Percentiles rank a stretch among this genome's conserved stretches.
phyloP scores from a whole-genome alignment of 768 basidiomycete species.

The Mycena galopus region DNA sequence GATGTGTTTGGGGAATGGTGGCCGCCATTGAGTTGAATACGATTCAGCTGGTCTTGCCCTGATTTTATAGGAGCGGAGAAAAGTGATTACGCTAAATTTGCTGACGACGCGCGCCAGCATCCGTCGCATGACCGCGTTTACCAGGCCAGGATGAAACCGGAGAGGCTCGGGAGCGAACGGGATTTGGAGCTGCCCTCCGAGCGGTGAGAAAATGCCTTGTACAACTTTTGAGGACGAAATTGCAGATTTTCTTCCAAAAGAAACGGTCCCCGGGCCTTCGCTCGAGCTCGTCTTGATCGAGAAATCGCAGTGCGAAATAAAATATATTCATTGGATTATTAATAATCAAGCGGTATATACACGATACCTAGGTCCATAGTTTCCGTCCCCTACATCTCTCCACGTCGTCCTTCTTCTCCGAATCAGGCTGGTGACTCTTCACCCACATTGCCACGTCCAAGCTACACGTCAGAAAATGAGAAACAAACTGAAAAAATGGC shows the following conservation, averaged over 20 bases:
- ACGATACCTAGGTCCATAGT: constrained; percentile 2
- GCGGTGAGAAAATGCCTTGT: too few species aligned
- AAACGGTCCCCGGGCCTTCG: too few species aligned
- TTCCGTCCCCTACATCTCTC: constrained; percentile 42
- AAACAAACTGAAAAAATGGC: constrained; percentile 41
- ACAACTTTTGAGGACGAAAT: too few species aligned
- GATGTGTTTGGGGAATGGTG: not conserved
- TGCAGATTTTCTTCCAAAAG: too few species aligned
- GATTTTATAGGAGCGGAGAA: not conserved
- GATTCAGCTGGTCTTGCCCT: too few species aligned
- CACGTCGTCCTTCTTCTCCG: constrained; percentile 69
- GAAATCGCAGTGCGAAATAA: not conserved
- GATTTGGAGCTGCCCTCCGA: too few species aligned
- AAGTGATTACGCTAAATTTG: not conserved
- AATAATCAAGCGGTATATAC: constrained; percentile 7
- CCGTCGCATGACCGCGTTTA: not conserved
- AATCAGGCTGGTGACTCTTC: constrained; percentile 75
- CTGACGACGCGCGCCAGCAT: not conserved
- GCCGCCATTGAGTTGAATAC: too few species aligned
- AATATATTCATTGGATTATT: constrained; percentile 19
- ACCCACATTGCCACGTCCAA: constrained; percentile 90
- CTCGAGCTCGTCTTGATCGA: not conserved
- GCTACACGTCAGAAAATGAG: constrained; percentile 51
- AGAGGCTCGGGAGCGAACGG: too few species aligned
- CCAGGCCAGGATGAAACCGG: not conserved